Conservation (phyloP, 2,329 filamentous ascomycete genomes). For the Dactylellina leptospora region DNA sequence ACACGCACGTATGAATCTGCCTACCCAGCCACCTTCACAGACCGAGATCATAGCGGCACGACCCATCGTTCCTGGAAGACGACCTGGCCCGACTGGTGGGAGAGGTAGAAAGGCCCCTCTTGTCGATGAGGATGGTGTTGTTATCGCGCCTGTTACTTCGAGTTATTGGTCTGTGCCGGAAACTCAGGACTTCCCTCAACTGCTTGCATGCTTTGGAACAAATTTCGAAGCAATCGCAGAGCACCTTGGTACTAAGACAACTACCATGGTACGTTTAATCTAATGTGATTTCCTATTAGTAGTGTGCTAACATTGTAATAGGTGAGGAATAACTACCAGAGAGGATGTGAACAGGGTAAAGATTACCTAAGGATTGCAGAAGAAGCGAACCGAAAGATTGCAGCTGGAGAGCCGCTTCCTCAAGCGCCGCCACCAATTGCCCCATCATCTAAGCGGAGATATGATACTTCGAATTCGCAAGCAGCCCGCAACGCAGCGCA, state of each 20-base stretch:
- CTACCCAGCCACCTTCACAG: constrained; percentile 35
- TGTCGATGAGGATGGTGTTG: constrained; percentile 64
- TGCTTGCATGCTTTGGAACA: constrained; percentile 78
- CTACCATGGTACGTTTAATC: constrained; percentile 75
- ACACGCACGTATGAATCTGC: constrained; percentile 43
- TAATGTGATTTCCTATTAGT: constrained; percentile 54
- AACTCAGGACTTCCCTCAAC: constrained; percentile 76
- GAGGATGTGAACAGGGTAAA: constrained; percentile 70
- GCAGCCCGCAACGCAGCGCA: constrained; percentile 30
- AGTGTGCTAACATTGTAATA: constrained; percentile 59
- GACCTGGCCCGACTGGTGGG: constrained; percentile 25
- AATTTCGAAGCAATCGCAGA: constrained; percentile 79
- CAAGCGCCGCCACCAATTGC: constrained; percentile 69
- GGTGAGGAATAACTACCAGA: constrained; percentile 75
- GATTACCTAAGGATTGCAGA: constrained; percentile 70
- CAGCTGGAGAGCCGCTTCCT: constrained; percentile 69
- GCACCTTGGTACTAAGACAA: constrained; percentile 83
- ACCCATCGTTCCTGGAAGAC: constrained; percentile 55
- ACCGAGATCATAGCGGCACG: constrained; percentile 46
- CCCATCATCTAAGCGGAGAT: constrained; percentile 64
- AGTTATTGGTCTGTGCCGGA: constrained; percentile 91
- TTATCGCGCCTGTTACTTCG: constrained; percentile 67
- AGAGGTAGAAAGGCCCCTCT: constrained; percentile 51
- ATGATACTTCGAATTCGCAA: constrained; percentile 63
- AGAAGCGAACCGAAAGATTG: constrained; percentile 69